Evolutionary conservation across 768 basidiomycete species (phyloP).

Genomic region (Pulveroboletus sp.): DNA sequence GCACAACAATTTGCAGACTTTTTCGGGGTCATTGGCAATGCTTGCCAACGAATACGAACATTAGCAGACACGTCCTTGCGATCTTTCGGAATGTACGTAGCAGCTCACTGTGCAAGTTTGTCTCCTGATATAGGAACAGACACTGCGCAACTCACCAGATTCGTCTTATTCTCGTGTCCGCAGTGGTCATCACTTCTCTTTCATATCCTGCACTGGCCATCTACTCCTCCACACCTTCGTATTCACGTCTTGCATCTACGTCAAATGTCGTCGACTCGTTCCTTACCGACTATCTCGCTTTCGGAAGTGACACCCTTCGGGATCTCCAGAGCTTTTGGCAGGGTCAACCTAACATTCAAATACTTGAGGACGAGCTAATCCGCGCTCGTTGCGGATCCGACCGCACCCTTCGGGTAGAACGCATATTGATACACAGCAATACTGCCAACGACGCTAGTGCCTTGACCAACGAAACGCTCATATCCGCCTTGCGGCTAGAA

Average conservation of each 20-base stretch:
- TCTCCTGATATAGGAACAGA: slow-evolving; percentile 36
- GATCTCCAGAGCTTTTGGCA: slow-evolving; percentile 75
- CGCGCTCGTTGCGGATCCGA: slow-evolving; percentile 68
- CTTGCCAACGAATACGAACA: slow-evolving; percentile 35
- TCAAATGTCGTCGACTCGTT: slow-evolving; percentile 62
- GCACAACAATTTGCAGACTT: slow-evolving; percentile 16
- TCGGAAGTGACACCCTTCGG: slow-evolving; percentile 50
- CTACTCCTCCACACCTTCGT: slow-evolving; percentile 70
- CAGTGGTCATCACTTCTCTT: slow-evolving; percentile 83
- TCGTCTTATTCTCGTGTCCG: slow-evolving; percentile 81
- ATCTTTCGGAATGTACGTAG: slow-evolving; percentile 76
- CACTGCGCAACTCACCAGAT: slow-evolving; percentile 91
- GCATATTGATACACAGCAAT: slow-evolving; percentile 62
- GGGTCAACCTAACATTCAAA: slow-evolving; percentile 55
- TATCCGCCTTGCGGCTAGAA: slow-evolving; percentile 64
- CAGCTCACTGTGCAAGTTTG: not conserved
- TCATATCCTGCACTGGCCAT: slow-evolving; percentile 88
- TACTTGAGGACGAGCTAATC: slow-evolving; percentile 66
- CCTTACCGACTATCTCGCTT: slow-evolving; percentile 47
- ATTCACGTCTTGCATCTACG: slow-evolving; percentile 50
- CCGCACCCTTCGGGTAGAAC: slow-evolving; percentile 71
- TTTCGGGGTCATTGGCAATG: slow-evolving; percentile 15
- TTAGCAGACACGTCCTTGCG: slow-evolving; percentile 53
- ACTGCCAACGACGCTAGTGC: slow-evolving; percentile 43
- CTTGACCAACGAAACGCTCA: slow-evolving; percentile 57